Evolutionary conservation across 139 green algal genomes (phyloP), one percentile per base, ranked within the genome.

Genomic region (Coelastrella sp.): DNA sequence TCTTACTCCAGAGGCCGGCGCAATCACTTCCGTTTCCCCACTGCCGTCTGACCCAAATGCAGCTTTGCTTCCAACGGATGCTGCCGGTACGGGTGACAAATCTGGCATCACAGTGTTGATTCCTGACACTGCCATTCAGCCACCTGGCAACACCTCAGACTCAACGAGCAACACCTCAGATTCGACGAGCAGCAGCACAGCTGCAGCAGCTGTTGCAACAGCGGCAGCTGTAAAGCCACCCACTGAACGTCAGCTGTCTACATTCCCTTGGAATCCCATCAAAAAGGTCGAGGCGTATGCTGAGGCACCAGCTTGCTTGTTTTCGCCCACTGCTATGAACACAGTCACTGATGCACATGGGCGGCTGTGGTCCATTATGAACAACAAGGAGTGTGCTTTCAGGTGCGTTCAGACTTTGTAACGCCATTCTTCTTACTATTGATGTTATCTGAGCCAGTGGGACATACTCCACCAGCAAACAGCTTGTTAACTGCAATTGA

Each of bases 201-300:
- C 19, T 27, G 17, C 68, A 76, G 17, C 68, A 35, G 17, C 6
- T 11, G 17, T 24, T 49, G 17, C 79, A 85, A 6, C 79, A 70
- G 57, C 27, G 63, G 57, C 76, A 83, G 78, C 17, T 22, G 58
- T 20, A 4, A 19, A 85, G 79, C 57, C 79, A 35, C 63, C 65
- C 10, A 88, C 79, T 25, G 79, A 85, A 14, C 79, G 68, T 17
- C 24, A 85, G 79, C 79, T 85, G 8, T 85, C 79, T n/a, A 85
- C 11, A 10, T 57, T 60, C 35, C 19, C 79, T 7, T 85, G 79
- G 79, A 85, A 85, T 70, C 79, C 57, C 57, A 72, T 61, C 79
- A 85, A 22, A 20, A 85, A 25, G 68, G n/a, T 76, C 7, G 79
- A 85, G 24, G 79, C 79, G 19, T 61, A 22, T 27, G 56, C 27